Conservation (phyloP, 495 filamentous ascomycete species). For the Letharia columbiana region DNA sequence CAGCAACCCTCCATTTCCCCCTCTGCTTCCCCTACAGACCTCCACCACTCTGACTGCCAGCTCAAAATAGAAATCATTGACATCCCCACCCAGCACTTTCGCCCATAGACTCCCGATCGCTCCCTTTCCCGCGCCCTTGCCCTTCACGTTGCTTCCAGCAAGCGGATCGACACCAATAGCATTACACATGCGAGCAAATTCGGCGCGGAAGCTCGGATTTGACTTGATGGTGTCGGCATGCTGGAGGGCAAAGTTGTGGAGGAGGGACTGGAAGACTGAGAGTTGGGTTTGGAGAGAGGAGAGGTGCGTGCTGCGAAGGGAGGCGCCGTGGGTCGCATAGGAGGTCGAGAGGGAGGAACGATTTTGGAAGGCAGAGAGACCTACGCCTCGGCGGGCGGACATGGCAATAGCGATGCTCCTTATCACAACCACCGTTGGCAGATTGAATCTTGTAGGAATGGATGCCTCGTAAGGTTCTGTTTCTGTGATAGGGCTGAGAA, state of each 20-base stretch:
- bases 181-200: conserved; percentile 97
- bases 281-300: conserved; percentile 83
- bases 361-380: conserved; percentile 84
- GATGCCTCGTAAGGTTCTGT: background rate
- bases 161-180: conserved; percentile 94
- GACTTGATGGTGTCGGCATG: conserved; percentile 93
- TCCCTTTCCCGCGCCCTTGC: conserved; percentile 30
- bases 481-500: conserved; percentile 1
- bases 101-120: conserved; percentile 70
- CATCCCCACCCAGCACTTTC: conserved; percentile 78
- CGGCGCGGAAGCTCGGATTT: conserved; percentile 86
- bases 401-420: conserved; percentile 26
- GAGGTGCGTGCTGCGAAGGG: conserved; percentile 71
- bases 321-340: conserved; percentile 80
- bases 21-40: conserved; percentile 76
- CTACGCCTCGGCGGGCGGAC: conserved; percentile 58
- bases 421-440: background rate
- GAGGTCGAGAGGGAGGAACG: conserved; percentile 68
- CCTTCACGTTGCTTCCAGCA: conserved; percentile 57
- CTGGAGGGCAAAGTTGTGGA: conserved; percentile 88
- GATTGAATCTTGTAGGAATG: background rate
- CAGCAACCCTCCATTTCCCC: conserved; percentile 88
- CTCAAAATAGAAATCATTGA: conserved; percentile 98
- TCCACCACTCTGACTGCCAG: conserved; percentile 90
- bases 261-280: conserved; percentile 84